Conservation (phyloP, 176 grass and related monocot species). For the Paspalum notatum region DNA sequence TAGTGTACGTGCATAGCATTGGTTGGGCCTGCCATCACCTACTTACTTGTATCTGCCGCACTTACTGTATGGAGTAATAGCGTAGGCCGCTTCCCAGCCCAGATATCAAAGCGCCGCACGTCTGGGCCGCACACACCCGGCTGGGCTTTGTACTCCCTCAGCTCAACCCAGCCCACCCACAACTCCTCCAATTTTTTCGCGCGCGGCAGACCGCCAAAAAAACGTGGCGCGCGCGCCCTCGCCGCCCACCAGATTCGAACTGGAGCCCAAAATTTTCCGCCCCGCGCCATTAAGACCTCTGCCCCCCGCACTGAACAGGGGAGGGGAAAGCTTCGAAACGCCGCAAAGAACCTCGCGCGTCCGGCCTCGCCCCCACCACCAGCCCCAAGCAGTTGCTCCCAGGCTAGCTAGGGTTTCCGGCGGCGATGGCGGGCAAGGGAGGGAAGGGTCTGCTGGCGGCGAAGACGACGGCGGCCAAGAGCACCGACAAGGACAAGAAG, state of each 20-base stretch:
- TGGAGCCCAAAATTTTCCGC: background rate
- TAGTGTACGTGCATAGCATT: too few species aligned
- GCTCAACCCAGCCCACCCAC: background rate
- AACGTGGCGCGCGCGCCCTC: background rate
- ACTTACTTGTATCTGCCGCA: too few species aligned
- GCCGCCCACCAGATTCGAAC: conserved; percentile 10
- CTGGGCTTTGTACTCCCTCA: background rate
- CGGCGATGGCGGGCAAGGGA: conserved; percentile 74
- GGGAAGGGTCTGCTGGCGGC: conserved; percentile 75
- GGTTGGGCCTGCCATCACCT: too few species aligned
- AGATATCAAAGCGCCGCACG: too few species aligned
- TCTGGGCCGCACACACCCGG: too few species aligned
- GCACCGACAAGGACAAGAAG: conserved; percentile 73
- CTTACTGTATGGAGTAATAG: too few species aligned
- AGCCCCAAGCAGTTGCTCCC: background rate
- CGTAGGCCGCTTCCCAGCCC: too few species aligned
- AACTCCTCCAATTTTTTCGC: background rate
- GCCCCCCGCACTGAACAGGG: background rate
- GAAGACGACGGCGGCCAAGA: conserved; percentile 66
- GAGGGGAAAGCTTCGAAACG: background rate
- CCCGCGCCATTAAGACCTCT: background rate
- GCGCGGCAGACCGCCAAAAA: conserved; percentile 12
- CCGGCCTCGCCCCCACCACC: background rate
- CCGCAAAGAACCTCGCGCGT: background rate
- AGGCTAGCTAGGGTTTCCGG: background rate